These are phyloP conservation scores for Magnolia changhungtana DNA, from an alignment of 164 flowering plant species.

Conservation along the genomic window DNA sequence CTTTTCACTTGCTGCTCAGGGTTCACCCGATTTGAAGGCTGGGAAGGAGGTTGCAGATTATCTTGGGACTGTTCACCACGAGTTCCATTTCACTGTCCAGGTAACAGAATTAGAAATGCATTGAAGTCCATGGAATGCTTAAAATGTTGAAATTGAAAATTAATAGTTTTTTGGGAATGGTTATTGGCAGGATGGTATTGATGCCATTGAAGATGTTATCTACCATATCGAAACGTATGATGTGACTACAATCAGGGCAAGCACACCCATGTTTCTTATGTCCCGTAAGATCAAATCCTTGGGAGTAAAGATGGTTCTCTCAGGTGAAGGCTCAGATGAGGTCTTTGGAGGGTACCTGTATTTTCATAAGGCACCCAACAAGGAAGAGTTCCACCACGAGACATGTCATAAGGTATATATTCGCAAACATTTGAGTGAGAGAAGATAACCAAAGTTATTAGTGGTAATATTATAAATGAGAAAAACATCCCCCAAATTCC, in stretches of 20 bases:
- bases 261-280: slow-evolving; percentile 97
- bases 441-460: too few relatives aligned
- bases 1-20: slow-evolving; percentile 35
- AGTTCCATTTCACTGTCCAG: slow-evolving; percentile 89
- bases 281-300: slow-evolving; percentile 88
- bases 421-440: not conserved
- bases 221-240: slow-evolving; percentile 91
- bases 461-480: too few relatives aligned
- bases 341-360: slow-evolving; percentile 92
- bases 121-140: not conserved
- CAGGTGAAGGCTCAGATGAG: slow-evolving; percentile 97
- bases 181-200: slow-evolving; percentile 73
- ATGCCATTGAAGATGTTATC: slow-evolving; percentile 94
- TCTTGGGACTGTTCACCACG: slow-evolving; percentile 94
- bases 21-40: slow-evolving; percentile 92
- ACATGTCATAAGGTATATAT: slow-evolving; percentile 74
- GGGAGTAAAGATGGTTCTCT: slow-evolving; percentile 96
- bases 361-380: slow-evolving; percentile 97
- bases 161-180: not conserved
- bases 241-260: slow-evolving; percentile 94
- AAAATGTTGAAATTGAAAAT: not conserved
- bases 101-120: slow-evolving; percentile 26
- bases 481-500: too few relatives aligned
- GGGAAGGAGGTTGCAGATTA: slow-evolving; percentile 92
- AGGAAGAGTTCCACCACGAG: slow-evolving; percentile 87